phyloP scores from a whole-genome alignment of 2,329 filamentous ascomycete species.

The Hansfordia pulvinata region DNA sequence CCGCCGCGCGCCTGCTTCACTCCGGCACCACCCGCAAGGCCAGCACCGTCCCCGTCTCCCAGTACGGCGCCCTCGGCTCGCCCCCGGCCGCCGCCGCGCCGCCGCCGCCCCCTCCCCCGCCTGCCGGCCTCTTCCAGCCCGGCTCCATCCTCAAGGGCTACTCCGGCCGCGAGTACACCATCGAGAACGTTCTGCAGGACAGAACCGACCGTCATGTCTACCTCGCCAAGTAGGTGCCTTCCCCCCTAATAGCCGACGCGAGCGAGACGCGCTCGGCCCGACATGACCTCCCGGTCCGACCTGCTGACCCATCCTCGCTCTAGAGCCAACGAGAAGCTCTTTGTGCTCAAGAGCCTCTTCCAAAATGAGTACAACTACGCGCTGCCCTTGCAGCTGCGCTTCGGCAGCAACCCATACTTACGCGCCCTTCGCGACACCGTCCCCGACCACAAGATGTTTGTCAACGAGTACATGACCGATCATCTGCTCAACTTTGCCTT shows the following conservation, averaged over 20 bases:
- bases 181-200: slow-evolving; percentile 20
- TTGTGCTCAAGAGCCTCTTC: slow-evolving; percentile 19
- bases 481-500: slow-evolving; percentile 26
- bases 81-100: too few species aligned
- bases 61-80: slow-evolving; percentile 15
- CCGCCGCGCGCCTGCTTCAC: neutral
- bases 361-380: slow-evolving; percentile 19
- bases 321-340: slow-evolving; percentile 18
- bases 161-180: slow-evolving; percentile 17
- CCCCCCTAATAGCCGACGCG: neutral
- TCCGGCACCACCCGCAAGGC: neutral
- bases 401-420: slow-evolving; percentile 20
- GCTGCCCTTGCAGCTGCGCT: slow-evolving; percentile 15
- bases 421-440: slow-evolving; percentile 24
- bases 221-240: slow-evolving; percentile 15
- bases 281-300: too few species aligned
- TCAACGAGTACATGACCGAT: slow-evolving; percentile 27
- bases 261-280: too few species aligned
- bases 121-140: slow-evolving; percentile 12
- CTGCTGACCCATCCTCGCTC: slow-evolving; percentile 4
- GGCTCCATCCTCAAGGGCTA: slow-evolving; percentile 16
- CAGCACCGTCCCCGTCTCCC: slow-evolving; percentile 6
- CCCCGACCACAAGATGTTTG: slow-evolving; percentile 28
- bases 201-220: slow-evolving; percentile 19
- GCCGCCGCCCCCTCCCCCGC: too few species aligned